Percentiles rank a stretch among this genome's conserved stretches.
phyloP scores from a whole-genome alignment of 2,329 filamentous ascomycete genomes.

The Blastomyces gilchristii region DNA sequence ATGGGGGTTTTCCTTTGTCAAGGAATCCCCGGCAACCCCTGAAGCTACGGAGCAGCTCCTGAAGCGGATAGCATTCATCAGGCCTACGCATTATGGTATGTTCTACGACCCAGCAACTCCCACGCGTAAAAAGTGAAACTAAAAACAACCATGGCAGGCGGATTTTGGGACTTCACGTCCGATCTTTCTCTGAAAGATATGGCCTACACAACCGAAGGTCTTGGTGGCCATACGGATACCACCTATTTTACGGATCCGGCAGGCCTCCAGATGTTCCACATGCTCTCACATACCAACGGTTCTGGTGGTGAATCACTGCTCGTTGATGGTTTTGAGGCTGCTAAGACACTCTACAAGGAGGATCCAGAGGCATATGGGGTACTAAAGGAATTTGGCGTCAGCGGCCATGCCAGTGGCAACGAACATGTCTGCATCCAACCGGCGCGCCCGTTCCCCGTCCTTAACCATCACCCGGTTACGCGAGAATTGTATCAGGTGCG shows the following conservation, averaged over 20 bases:
- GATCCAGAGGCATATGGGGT: constrained; percentile 47
- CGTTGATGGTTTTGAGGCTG: constrained; percentile 75
- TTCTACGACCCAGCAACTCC: constrained; percentile 34
- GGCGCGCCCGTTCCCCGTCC: constrained; percentile 57
- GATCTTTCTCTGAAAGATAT: constrained; percentile 82
- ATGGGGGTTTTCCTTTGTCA: constrained; percentile 69
- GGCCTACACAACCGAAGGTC: constrained; percentile 75
- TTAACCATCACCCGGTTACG: constrained; percentile 47
- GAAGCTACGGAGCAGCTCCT: constrained; percentile 65
- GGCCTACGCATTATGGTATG: constrained; percentile 80
- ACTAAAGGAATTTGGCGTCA: constrained; percentile 50
- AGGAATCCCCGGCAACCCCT: constrained; percentile 57
- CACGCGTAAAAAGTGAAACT: background rate
- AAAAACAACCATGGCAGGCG: constrained; percentile 32
- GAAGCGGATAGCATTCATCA: constrained; percentile 73
- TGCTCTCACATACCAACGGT: constrained; percentile 62
- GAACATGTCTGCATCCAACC: constrained; percentile 71
- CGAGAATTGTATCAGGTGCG: constrained; percentile 53
- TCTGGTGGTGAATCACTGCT: constrained; percentile 67
- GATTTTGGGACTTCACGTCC: constrained; percentile 78
- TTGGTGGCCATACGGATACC: constrained; percentile 83
- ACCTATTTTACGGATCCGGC: constrained; percentile 93
- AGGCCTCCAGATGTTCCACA: constrained; percentile 84
- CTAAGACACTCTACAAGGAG: constrained; percentile 47
- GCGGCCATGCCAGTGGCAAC: constrained; percentile 81